Base-by-base conservation (phyloP, 2,329 filamentous ascomycete genomes). In the Alternaria alternata region DNA sequence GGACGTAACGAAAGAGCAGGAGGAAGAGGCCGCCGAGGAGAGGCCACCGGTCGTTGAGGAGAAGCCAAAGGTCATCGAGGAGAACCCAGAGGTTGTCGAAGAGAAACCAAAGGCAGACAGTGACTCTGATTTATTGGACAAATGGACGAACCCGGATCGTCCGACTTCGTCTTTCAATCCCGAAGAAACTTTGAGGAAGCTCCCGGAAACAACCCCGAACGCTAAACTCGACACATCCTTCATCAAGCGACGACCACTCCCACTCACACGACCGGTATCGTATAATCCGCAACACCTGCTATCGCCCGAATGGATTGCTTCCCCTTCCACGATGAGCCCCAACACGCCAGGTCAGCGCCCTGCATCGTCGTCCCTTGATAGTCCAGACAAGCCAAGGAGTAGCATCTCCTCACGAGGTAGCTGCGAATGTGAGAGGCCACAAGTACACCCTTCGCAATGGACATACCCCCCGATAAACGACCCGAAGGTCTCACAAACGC, bases 221-320 rank as follows among this genome's bases (percentile, higher is more conserved):
- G 49, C 64, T 11, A 59, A 61, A 34, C 51, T 66, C 30, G 56
- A 68, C 34, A 61, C 66, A 34, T 61, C 62, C 14, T 65, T 65
- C 54, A 56, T 62, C 47, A 70, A 61, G 54, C 61, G 53, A 54
- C 67, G 61, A 28, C 61, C 62, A 32, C 52, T 64, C 16, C 59
- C 66, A 22, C 61, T 64, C 47, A 57, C 64, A 54, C 68, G 66
- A 14, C 68, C 69, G 6, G 38, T 54, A 30, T 70, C 69, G 5
- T 72, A 70, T 44, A 64, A 66, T 16, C 42, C 62, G 32, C 66
- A 67, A 46, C 68, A 72, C 44, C 58, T 68, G 2, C 54, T 67
- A 16, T 65, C 66, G 16, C 65, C 69, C 46, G 63, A 72, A 55
- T 72, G 69, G 69, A 63, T 65, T 24, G 62, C 62, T 26, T 67